Base-by-base conservation (phyloP, 2,329 filamentous ascomycete species). In the Colletotrichum sp. region DNA sequence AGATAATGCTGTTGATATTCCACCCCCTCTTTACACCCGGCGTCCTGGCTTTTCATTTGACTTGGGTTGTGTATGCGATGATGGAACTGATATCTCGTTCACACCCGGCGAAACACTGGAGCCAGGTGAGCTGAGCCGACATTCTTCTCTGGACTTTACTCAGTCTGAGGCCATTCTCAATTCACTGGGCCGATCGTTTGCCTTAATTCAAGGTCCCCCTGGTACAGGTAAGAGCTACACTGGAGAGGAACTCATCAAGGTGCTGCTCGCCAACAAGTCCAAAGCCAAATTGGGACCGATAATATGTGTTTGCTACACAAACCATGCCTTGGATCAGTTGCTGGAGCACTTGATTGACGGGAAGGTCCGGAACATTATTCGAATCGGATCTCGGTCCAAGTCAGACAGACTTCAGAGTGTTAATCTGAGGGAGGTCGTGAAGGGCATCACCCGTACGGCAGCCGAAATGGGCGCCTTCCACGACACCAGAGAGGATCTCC, bases 191-290 rank as follows among this genome's bases (percentile, higher is more conserved):
- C 86, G 87, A 2, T 86, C 87, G 39, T 81, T 94, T 11, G 89
- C 91, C 2, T 84, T 94, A 6, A 93, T 94, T 13, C 93, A 95
- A 83, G 93, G 93, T 0, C 93, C 93, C 0, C 93, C 93, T 0
- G 93, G 93, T 0, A 95, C 93, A 0, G 93, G 93, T 0, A 95
- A 95, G 80, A 90, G 87, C 6, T 94, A 89, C 77, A 87, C 89
- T 0, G 93, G 92, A 4, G 86, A 91, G 3, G 86, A 89, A 59
- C 81, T 94, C n/a, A 88, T 93, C 74, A 89, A 89, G 75, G 86
- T 88, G 0, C 80, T 93, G 8, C 79, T 93, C 5, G 80, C 80
- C 15, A 87, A 88, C 77, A 86, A 86, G 65, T 36, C 55, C 0
- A 77, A 78, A 9, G 84, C 86, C 1, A 70, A 81, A 0, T 78